A percentile compares a stretch with the other conserved stretches of the same genome.
phyloP scores from a whole-genome alignment of 1,139 yeast species.

The Yamadazyma atmosphaerica region DNA sequence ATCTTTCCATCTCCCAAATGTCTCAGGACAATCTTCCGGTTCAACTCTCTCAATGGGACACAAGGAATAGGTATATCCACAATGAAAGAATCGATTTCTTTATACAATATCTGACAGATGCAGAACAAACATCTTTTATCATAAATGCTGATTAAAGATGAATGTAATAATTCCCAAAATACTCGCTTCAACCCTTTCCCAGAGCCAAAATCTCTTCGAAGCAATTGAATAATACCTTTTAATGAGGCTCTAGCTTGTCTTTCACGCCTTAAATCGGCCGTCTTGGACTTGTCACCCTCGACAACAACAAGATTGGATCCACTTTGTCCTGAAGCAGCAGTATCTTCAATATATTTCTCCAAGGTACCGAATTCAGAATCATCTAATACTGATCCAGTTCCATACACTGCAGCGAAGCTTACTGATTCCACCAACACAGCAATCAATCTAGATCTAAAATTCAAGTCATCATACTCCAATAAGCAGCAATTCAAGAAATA shows the following conservation, averaged over 20 bases:
- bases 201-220: conserved; percentile 64
- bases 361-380: conserved; percentile 56
- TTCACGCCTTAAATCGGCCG: conserved; percentile 46
- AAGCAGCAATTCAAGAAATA: conserved; percentile 62
- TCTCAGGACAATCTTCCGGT: conserved; percentile 61
- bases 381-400: conserved; percentile 53
- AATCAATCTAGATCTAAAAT: conserved; percentile 52
- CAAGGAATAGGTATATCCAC: conserved; percentile 67
- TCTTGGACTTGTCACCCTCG: conserved; percentile 39
- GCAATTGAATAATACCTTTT: conserved; percentile 62
- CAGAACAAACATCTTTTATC: conserved; percentile 67
- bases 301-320: conserved; percentile 46
- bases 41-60: conserved; percentile 47
- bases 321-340: conserved; percentile 14
- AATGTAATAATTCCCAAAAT: conserved; percentile 72
- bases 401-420: conserved; percentile 69
- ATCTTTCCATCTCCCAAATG: conserved; percentile 48
- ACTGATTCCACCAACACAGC: conserved; percentile 51
- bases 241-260: conserved; percentile 47
- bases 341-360: conserved; percentile 25
- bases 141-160: conserved; percentile 56
- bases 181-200: conserved; percentile 60
- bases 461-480: conserved; percentile 52
- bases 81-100: conserved; percentile 58
- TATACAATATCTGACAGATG: conserved; percentile 63